Percentiles rank a stretch among this genome's conserved stretches.
Evolutionary conservation across 2,329 filamentous ascomycete species (phyloP).

Genomic region (Arthrinium phaeospermum): DNA sequence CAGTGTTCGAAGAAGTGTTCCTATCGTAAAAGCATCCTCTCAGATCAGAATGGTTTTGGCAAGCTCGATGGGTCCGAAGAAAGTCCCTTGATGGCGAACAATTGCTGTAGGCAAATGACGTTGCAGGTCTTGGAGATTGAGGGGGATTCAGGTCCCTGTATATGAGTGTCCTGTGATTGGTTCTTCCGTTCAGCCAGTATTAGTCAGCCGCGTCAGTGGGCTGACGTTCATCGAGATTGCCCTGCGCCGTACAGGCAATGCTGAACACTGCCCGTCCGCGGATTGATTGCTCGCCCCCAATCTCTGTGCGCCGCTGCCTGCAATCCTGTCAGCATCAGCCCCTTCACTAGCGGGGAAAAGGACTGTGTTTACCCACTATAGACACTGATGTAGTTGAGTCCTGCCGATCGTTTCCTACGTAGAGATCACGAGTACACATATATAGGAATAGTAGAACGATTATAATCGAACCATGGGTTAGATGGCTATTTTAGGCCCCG

Average conservation of each 20-base stretch:
- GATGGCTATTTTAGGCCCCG: too few species aligned
- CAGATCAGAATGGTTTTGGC: background rate
- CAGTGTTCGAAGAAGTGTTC: background rate
- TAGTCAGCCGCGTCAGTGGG: background rate
- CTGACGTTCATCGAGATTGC: background rate
- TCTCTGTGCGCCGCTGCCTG: too few species aligned
- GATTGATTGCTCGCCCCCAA: too few species aligned
- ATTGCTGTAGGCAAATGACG: background rate
- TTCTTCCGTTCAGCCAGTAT: background rate
- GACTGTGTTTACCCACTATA: too few species aligned
- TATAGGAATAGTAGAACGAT: too few species aligned
- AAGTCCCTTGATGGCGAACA: background rate
- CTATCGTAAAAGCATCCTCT: background rate
- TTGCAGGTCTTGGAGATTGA: background rate
- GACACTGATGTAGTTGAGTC: too few species aligned
- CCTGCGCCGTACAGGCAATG: background rate
- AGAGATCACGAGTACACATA: too few species aligned
- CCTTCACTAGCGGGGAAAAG: too few species aligned
- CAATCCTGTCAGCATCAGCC: too few species aligned
- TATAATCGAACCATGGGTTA: too few species aligned
- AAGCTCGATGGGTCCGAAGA: background rate
- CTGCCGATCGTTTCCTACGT: too few species aligned
- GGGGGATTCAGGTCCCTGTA: background rate
- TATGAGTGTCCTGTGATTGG: background rate
- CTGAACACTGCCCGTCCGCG: too few species aligned